These are phyloP conservation scores for Pleurotus ostreatus DNA, from an alignment of 768 basidiomycete genomes.

Conservation along the genomic window DNA sequence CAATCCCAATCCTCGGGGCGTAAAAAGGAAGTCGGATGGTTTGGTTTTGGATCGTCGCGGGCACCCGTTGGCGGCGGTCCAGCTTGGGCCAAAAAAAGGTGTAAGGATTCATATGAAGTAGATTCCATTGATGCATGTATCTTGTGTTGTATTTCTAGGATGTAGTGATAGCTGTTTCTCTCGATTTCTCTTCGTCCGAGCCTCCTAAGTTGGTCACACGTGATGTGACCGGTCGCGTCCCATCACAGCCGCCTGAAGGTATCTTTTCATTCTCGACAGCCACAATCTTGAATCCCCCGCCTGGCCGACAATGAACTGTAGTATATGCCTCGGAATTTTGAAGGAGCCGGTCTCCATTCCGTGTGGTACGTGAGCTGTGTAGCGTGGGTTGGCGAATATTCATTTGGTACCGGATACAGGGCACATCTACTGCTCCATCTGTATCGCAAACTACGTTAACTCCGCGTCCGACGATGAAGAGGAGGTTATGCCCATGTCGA, in stretches of 20 bases:
- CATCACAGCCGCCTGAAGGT: no score
- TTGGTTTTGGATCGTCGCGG: conserved; percentile 1
- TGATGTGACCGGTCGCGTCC: no score
- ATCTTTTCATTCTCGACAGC: no score
- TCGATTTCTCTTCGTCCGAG: no score
- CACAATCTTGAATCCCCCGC: not conserved
- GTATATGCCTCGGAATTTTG: not conserved
- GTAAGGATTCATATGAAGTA: conserved; percentile 1
- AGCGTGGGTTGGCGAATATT: not conserved
- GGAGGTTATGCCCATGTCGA: not conserved
- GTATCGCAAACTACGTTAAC: conserved; percentile 8
- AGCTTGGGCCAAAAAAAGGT: conserved; percentile 4
- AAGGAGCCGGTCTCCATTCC: conserved; percentile 6
- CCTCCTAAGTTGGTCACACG: no score
- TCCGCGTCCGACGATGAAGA: conserved; percentile 2
- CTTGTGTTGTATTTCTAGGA: no score
- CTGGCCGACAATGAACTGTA: not conserved
- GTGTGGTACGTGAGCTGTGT: conserved; percentile 2
- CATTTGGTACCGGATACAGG: not conserved
- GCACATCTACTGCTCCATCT: conserved; percentile 8
- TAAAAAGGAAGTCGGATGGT: conserved; percentile 5
- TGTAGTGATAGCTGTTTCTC: no score
- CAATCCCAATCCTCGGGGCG: not conserved
- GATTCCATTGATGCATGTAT: not conserved
- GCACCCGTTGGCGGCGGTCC: not conserved